Conservation (phyloP, 176 grass and related monocot genomes). For the Thinopyrum elongatum region DNA sequence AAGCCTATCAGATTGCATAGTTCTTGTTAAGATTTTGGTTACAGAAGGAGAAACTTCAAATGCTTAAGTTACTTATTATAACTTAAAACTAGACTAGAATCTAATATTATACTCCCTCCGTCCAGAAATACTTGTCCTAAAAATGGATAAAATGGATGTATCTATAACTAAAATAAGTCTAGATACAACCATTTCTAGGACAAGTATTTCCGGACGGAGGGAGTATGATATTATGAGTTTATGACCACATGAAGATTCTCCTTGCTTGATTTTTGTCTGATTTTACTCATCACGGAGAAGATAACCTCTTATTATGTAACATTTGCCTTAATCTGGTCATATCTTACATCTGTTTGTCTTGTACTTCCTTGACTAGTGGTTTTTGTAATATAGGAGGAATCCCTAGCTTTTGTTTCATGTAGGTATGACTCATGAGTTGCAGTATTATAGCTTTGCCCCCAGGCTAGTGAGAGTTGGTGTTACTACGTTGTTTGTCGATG, state of each 20-base stretch:
- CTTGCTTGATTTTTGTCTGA: background rate
- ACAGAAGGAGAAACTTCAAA: background rate
- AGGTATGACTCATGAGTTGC: background rate
- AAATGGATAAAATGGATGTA: too few relatives aligned
- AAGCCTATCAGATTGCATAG: background rate
- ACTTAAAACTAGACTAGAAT: background rate
- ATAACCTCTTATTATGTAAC: conserved; percentile 5
- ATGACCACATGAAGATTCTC: background rate
- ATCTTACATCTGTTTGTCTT: background rate
- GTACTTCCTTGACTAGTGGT: background rate
- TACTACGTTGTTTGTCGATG: background rate
- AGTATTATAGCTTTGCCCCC: background rate
- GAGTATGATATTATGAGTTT: background rate
- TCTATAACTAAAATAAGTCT: too few relatives aligned
- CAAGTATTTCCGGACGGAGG: too few relatives aligned
- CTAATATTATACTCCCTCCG: conserved; percentile 5
- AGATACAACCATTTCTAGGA: too few relatives aligned
- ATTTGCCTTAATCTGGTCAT: background rate
- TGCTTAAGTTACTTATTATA: background rate
- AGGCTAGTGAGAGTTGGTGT: background rate
- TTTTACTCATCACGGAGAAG: background rate
- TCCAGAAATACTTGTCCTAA: too few relatives aligned
- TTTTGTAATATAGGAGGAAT: background rate
- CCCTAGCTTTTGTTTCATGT: background rate
- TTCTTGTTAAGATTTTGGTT: background rate